Conservation (phyloP, 2,329 filamentous ascomycete genomes). For the Teratosphaeria nubilosa region DNA sequence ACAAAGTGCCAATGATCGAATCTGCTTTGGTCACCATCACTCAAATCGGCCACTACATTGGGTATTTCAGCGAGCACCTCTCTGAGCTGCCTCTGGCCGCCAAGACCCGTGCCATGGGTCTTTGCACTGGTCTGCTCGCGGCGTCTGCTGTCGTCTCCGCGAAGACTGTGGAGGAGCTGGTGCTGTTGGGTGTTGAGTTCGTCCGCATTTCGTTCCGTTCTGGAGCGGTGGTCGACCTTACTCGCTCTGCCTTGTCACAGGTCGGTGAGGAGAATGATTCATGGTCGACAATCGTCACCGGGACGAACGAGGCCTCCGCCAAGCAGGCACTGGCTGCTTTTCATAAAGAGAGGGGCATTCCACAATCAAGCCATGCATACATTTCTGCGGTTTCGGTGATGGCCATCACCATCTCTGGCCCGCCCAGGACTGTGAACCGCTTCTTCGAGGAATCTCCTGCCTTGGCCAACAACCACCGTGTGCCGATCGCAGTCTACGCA, state of each 20-base stretch:
- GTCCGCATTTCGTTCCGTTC: slow-evolving; percentile 58
- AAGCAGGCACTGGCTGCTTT: slow-evolving; percentile 46
- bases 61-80: slow-evolving; percentile 47
- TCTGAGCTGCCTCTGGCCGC: slow-evolving; percentile 41
- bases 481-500: slow-evolving; percentile 46
- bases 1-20: slow-evolving; percentile 54
- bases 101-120: slow-evolving; percentile 48
- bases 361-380: slow-evolving; percentile 44
- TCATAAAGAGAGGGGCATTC: slow-evolving; percentile 44
- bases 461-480: slow-evolving; percentile 41
- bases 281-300: slow-evolving; percentile 59
- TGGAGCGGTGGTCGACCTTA: slow-evolving; percentile 38
- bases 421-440: slow-evolving; percentile 42
- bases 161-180: slow-evolving; percentile 50
- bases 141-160: slow-evolving; percentile 57
- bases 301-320: slow-evolving; percentile 42
- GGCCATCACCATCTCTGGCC: slow-evolving; percentile 50
- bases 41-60: slow-evolving; percentile 59
- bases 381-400: slow-evolving; percentile 50
- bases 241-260: slow-evolving; percentile 41
- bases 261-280: slow-evolving; percentile 46
- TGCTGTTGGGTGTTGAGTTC: slow-evolving; percentile 53
- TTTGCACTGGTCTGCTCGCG: slow-evolving; percentile 62
- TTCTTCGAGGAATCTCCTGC: slow-evolving; percentile 41
- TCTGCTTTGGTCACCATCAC: slow-evolving; percentile 54